Evolutionary conservation across 805 yeast genomes (phyloP), one percentile per base, ranked within the genome.

Genomic region (Yarrowia sp.): DNA sequence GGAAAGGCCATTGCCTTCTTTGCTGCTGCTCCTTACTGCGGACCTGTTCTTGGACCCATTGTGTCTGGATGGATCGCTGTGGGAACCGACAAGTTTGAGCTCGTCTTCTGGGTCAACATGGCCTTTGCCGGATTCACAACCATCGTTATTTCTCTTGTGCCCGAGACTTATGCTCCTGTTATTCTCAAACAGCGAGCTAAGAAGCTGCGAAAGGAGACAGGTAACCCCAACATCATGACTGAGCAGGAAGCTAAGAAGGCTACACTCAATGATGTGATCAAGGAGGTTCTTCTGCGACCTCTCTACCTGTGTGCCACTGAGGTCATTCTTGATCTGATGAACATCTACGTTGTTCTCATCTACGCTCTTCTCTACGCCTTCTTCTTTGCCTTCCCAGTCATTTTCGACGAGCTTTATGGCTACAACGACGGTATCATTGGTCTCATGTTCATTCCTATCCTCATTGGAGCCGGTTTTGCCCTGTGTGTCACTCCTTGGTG

Each of bases 161-260:
- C 97, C n/a, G 98, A 92, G 77, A 92, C 98, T 24, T 92, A 88
- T 74, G 92, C 96, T 3, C 97, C 97, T 9, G 92, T 86, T 8
- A 89, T 90, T 65, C 78, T 91, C 69, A 89, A 88, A 74, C 80
- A 73, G 43, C 83, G 89, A 72, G 97, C 97, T 28, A 77, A 77
- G 68, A 81, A 74, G 70, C 74, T 90, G 69, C 83, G 97, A 81
- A 83, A 85, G 73, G 89, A 88, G 75, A 88, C 96, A 12, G 96
- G 96, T 56, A 87, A 91, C 73, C 79, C 78, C n/a, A 87, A 87
- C 74, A 90, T 92, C 69, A 89, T 90, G 93, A 92, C 97, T 22
- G 97, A 92, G 77, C 96, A 90, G 75, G 98, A 92, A 76, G 96
- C 89, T 76, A 96, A 90, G 76, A 90, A 92, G 21, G 83, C 82